A percentile compares a stretch with the other conserved stretches of the same genome.
Evolutionary conservation across 768 basidiomycete genomes (phyloP).

Genomic region (Termitomyces sp.): DNA sequence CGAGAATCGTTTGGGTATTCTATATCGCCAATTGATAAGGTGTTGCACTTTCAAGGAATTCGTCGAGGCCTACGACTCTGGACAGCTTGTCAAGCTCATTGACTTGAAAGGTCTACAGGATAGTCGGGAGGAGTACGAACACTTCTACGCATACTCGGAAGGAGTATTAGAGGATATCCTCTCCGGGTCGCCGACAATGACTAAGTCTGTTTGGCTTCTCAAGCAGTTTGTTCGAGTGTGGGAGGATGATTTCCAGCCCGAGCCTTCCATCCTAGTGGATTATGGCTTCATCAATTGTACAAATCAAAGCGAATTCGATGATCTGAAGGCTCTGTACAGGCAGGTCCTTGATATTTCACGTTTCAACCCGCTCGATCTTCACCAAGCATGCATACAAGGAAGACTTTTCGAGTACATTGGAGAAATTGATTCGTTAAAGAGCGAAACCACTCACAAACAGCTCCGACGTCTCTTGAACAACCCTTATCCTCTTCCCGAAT

Average conservation of each 20-base stretch:
- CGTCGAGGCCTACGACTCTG: slow-evolving; percentile 21
- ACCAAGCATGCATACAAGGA: slow-evolving; percentile 31
- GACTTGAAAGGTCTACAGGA: slow-evolving; percentile 14
- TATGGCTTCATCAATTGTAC: slow-evolving; percentile 35
- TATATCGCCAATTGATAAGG: slow-evolving; percentile 22
- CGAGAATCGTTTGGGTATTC: slow-evolving; percentile 8
- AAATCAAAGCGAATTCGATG: slow-evolving; percentile 18
- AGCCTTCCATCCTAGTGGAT: slow-evolving; percentile 20
- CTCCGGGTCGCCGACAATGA: slow-evolving; percentile 6
- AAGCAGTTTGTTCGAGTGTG: slow-evolving; percentile 25
- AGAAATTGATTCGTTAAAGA: slow-evolving; percentile 17
- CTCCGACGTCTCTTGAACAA: slow-evolving; percentile 28
- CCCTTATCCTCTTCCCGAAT: slow-evolving; percentile 20
- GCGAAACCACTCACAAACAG: slow-evolving; percentile 18
- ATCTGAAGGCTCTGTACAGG: slow-evolving; percentile 29
- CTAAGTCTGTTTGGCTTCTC: slow-evolving; percentile 33
- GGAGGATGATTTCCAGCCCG: slow-evolving; percentile 2
- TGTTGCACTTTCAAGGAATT: slow-evolving; percentile 35
- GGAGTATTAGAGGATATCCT: slow-evolving; percentile 23
- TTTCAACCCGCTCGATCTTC: slow-evolving; percentile 29
- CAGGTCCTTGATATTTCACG: slow-evolving; percentile 22
- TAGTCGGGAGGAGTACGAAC: background rate
- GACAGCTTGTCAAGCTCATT: slow-evolving; percentile 23
- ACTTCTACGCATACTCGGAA: background rate
- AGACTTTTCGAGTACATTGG: slow-evolving; percentile 24